Evolutionary conservation across 257 asterid species (phyloP), one percentile per base, ranked within the genome.

Genomic region (Agastache rugosa): DNA sequence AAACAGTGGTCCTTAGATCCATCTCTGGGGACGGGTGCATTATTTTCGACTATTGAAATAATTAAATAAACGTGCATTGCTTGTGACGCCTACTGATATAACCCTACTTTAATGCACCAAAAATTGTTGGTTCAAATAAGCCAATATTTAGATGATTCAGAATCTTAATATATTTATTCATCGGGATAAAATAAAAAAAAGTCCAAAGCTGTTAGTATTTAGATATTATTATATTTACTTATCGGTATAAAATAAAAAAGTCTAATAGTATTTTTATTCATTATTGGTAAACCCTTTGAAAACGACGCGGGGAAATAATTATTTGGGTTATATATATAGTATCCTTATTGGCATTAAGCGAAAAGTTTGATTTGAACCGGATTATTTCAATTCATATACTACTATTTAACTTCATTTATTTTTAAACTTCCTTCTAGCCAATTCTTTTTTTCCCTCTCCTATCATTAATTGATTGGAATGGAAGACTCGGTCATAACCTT

Each of bases 1-100:
- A 69, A 31, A 29, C 0, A 5, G 76, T 62, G 80, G 80, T 69
- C 80, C 80, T 22, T 22, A 9, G 45, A 50, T 76, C 37, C 63
- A 68, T 20, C 59, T 25, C 12, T 59, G 63, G 60, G 68, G 63
- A 34, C 10, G 31, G 5, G 34, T 34, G 61, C 48, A 27, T 54
- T 53, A 54, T 53, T 55, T 59, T 23, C n/a, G 47, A 23, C 15
- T 22, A 50, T 11, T 11, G 27, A 31, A 62, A 73, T 70, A 34
- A 63, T 17, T 25, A 31, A 62, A 73, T 70, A 62, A 50, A 61
- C 54, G 63, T 73, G 54, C 4, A 23, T 15, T 23, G n/a, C 66
- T n/a, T 22, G 8, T 22, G 35, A 58, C 20, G 27, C 27, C 23
- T 45, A 20, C 48, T 45, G 14, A 73, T 62, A 0, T 45, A 45